Conservation (phyloP, 148 eudicot genomes). For the Cornus florida region DNA sequence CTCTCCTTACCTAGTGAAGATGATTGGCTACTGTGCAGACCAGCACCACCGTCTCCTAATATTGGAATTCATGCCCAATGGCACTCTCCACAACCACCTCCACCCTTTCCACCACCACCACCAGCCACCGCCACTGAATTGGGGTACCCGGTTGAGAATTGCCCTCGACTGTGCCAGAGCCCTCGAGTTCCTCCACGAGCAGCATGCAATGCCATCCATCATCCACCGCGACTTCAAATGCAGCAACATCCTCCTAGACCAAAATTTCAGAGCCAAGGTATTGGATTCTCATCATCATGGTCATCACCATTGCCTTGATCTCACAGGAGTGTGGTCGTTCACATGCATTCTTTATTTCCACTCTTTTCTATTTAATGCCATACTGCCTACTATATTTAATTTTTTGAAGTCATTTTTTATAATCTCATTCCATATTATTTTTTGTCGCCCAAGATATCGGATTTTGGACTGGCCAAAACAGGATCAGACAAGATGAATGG, state of each 20-base stretch:
- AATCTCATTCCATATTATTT: no score
- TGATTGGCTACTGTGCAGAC: slow-evolving; percentile 95
- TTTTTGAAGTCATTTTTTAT: no score
- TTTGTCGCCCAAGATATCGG: slow-evolving; percentile 56
- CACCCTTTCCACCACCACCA: slow-evolving; percentile 30
- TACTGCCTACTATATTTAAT: no score
- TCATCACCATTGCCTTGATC: no score
- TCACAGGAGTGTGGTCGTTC: no score
- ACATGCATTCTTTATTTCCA: no score
- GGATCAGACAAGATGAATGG: slow-evolving; percentile 92
- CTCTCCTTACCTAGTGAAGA: slow-evolving; percentile 65
- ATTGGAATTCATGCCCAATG: slow-evolving; percentile 78
- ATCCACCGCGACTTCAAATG: slow-evolving; percentile 90
- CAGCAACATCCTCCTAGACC: slow-evolving; percentile 71
- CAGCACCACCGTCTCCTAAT: slow-evolving; percentile 75
- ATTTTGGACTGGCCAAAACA: slow-evolving; percentile 82
- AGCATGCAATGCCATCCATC: slow-evolving; percentile 67
- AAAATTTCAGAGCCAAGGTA: slow-evolving; percentile 74
- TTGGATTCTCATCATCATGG: slow-evolving; percentile 49
- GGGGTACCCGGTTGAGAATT: slow-evolving; percentile 73
- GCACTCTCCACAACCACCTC: slow-evolving; percentile 66
- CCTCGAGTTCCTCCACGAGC: slow-evolving; percentile 87
- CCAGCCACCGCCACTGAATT: slow-evolving; percentile 47
- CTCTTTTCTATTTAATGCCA: no score
- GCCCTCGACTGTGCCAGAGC: slow-evolving; percentile 97